Evolutionary conservation across 179 eudicot genomes (phyloP).

Genomic region (Actinidia chinensis): DNA sequence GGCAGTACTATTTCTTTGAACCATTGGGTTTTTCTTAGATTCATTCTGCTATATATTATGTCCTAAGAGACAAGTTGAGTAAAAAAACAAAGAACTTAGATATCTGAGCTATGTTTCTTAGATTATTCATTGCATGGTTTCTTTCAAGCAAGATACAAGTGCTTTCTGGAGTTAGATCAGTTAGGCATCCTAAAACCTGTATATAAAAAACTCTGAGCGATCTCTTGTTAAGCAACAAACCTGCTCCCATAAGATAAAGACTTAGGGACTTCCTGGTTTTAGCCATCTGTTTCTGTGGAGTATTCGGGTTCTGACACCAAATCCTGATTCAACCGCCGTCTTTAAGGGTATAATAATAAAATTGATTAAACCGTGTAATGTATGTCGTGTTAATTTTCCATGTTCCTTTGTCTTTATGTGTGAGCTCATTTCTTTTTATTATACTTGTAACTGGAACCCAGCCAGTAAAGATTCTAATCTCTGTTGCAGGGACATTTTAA

Average conservation of each 20-base stretch:
- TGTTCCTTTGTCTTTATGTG: not conserved
- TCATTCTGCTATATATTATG: not conserved
- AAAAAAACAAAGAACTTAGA: not conserved
- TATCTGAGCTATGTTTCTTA: not conserved
- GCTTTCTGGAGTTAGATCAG: constrained; percentile 60
- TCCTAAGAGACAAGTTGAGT: not conserved
- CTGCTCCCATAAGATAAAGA: constrained; percentile 80
- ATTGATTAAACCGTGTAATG: not conserved
- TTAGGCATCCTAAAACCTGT: constrained; percentile 39
- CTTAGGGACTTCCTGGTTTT: constrained; percentile 67
- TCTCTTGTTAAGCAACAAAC: constrained; percentile 55
- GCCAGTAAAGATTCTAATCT: not conserved
- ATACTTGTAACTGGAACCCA: not conserved
- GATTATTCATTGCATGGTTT: constrained; percentile 9
- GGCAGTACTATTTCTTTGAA: not conserved
- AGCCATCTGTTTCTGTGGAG: constrained; percentile 71
- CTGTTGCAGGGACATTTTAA: constrained; percentile 72
- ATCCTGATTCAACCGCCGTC: constrained; percentile 57
- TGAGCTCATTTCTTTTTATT: too few species aligned
- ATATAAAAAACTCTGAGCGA: constrained; percentile 54
- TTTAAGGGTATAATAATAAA: constrained; percentile 48
- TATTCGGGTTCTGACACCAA: constrained; percentile 80
- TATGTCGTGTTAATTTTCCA: too few species aligned
- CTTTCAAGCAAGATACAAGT: constrained; percentile 64
- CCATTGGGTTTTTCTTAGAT: not conserved